Percentiles rank a stretch among this genome's conserved stretches.
Conservation (phyloP, 2,329 filamentous ascomycete species). For the Parasarocladium wereldwijsianum region DNA sequence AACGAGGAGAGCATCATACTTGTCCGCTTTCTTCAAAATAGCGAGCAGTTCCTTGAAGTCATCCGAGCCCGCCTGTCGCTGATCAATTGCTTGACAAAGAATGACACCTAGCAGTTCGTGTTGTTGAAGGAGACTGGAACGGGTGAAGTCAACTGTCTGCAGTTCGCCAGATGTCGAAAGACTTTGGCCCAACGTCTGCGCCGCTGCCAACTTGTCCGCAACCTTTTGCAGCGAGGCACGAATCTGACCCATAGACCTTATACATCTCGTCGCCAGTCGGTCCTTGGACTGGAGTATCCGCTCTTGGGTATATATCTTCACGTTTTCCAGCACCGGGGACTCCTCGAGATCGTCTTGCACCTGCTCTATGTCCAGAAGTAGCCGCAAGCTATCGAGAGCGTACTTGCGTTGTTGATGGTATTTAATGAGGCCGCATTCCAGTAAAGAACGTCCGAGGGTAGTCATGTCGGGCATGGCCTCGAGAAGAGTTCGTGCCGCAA, state of each 20-base stretch:
- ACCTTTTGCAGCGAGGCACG: slow-evolving; percentile 64
- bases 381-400: slow-evolving; percentile 67
- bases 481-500: slow-evolving; percentile 64
- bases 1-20: slow-evolving; percentile 58
- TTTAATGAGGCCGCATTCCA: slow-evolving; percentile 68
- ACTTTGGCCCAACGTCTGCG: slow-evolving; percentile 56
- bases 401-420: slow-evolving; percentile 80
- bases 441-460: slow-evolving; percentile 54
- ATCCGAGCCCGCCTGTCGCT: slow-evolving; percentile 49
- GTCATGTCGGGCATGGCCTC: slow-evolving; percentile 56
- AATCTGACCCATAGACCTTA: slow-evolving; percentile 64
- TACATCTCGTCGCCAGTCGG: slow-evolving; percentile 39
- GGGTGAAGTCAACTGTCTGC: slow-evolving; percentile 70
- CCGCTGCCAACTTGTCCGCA: slow-evolving; percentile 60
- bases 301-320: slow-evolving; percentile 39
- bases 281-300: slow-evolving; percentile 29
- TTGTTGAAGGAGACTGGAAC: slow-evolving; percentile 67
- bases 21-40: slow-evolving; percentile 54
- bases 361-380: slow-evolving; percentile 55
- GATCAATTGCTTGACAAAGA: slow-evolving; percentile 63
- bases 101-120: slow-evolving; percentile 82
- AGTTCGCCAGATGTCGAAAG: slow-evolving; percentile 43
- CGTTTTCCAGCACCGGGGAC: slow-evolving; percentile 19
- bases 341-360: slow-evolving; percentile 38
- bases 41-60: slow-evolving; percentile 64